Evolutionary conservation across 2,329 filamentous ascomycete species (phyloP).

Genomic region (Nothopassalora personata): DNA sequence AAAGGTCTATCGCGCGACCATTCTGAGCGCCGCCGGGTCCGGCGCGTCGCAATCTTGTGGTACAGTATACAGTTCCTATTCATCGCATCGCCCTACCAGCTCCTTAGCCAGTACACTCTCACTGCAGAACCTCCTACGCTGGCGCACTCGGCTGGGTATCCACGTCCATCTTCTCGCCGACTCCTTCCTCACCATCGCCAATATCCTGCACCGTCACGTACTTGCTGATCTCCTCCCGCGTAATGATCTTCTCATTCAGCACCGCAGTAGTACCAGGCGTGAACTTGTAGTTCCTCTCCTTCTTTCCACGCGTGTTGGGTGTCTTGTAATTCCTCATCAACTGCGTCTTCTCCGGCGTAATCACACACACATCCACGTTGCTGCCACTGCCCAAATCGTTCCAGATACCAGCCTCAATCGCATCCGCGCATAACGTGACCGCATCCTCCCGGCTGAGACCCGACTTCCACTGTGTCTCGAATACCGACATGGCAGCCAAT

Average conservation of each 20-base stretch:
- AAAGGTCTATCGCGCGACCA: background rate
- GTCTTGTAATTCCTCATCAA: constrained; percentile 87
- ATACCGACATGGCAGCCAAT: constrained; percentile 94
- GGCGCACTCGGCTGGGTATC: constrained; percentile 34
- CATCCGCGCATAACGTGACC: constrained; percentile 75
- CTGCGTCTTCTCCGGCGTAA: constrained; percentile 91
- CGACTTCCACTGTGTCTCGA: constrained; percentile 91
- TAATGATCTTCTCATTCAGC: constrained; percentile 93
- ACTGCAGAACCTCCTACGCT: background rate
- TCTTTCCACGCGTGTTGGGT: constrained; percentile 84
- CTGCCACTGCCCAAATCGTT: constrained; percentile 96
- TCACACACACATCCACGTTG: constrained; percentile 95
- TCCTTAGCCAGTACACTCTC: background rate
- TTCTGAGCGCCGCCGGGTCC: background rate
- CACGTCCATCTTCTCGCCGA: constrained; percentile 62
- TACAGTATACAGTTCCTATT: background rate
- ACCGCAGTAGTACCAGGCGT: constrained; percentile 87
- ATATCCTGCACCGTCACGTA: constrained; percentile 85
- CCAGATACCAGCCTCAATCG: constrained; percentile 95
- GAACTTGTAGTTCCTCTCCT: constrained; percentile 92
- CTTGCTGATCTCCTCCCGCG: constrained; percentile 86
- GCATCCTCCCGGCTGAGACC: constrained; percentile 72
- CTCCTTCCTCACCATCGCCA: constrained; percentile 59
- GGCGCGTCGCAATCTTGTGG: background rate
- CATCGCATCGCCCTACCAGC: background rate